Percentiles rank a stretch among this genome's conserved stretches.
These are phyloP conservation scores for Neonectria ditissima DNA, from an alignment of 2,329 filamentous ascomycete genomes.

Conservation along the genomic window DNA sequence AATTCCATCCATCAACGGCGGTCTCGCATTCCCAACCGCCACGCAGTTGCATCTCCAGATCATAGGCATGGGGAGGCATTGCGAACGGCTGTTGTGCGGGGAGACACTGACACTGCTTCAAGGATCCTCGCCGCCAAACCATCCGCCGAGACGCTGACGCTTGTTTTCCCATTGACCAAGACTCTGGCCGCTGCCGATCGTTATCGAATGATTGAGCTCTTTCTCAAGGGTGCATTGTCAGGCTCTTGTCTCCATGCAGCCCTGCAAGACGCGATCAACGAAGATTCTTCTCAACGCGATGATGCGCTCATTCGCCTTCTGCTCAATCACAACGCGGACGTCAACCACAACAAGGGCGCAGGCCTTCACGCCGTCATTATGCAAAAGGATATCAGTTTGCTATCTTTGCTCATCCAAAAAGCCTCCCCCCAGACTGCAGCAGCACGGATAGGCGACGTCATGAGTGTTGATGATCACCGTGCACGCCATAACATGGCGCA, in stretches of 20 bases:
- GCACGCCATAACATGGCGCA: constrained; percentile 60
- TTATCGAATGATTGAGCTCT: constrained; percentile 62
- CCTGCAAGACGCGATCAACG: constrained; percentile 64
- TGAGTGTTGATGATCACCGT: constrained; percentile 57
- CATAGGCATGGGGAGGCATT: constrained; percentile 64
- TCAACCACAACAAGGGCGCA: constrained; percentile 66
- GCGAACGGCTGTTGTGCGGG: constrained; percentile 60
- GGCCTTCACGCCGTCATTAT: constrained; percentile 61
- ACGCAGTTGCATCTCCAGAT: constrained; percentile 65
- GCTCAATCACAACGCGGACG: constrained; percentile 63
- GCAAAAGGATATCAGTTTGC: constrained; percentile 60
- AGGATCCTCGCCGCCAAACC: constrained; percentile 62
- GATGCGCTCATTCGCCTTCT: constrained; percentile 64
- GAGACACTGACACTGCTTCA: constrained; percentile 58
- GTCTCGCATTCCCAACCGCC: constrained; percentile 53
- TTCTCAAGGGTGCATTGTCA: constrained; percentile 62
- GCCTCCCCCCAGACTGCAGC: constrained; percentile 61
- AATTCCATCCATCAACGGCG: constrained; percentile 36
- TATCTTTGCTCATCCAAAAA: constrained; percentile 59
- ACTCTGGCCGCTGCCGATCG: constrained; percentile 57
- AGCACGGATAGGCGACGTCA: constrained; percentile 60
- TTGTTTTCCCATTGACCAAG: constrained; percentile 62
- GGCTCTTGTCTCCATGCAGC: constrained; percentile 61
- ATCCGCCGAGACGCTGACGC: constrained; percentile 58
- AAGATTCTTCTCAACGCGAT: constrained; percentile 61